Base-by-base conservation (phyloP, 257 asterid species). In the Paraleonurus japonicus region DNA sequence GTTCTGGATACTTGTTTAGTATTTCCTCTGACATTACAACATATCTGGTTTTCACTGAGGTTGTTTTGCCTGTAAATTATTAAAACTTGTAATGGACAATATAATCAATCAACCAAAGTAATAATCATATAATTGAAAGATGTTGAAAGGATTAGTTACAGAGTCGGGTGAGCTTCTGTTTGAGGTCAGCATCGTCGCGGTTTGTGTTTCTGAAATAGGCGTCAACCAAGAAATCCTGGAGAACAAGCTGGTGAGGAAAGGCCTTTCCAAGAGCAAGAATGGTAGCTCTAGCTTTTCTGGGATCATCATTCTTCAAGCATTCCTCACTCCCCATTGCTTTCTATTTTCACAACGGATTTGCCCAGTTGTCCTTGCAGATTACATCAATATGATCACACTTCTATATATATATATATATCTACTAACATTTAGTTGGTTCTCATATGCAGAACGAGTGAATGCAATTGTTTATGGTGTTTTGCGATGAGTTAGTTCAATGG, bases 21-120 rank as follows among this genome's bases (percentile, higher is more conserved):
- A 95, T 89, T 73, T 95, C 99, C 65, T 94, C 98, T 1, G 97
- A 95, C 98, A 95, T 92, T 12, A 95, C 99, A 9, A 90, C 98
- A 7, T 95, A 95, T 62, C 99, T 79, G 15, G 96, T 92, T 77
- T 95, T 92, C 47, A 95, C 99, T 3, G 99, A 92, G 37, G 99
- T 95, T 12, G 96, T 83, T 82, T 87, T 90, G 84, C 99, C 99
- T 95, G 89, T 23, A 50, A 50, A 50, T 50, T 45, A n/a, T n/a
- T n/a, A n/a, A n/a, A n/a, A n/a, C n/a, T n/a, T n/a, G n/a, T n/a
- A n/a, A n/a, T n/a, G n/a, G n/a, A n/a, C n/a, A n/a, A n/a, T n/a
- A n/a, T n/a, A 13, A 22, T 55, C 13, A 20, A 17, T 32, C 4
- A 61, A n/a, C 30, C 3, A 11, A 33, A 7, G 23, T 35, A 35